Base-by-base conservation (phyloP, 2,329 filamentous ascomycete genomes). In the Botrytis aclada region DNA sequence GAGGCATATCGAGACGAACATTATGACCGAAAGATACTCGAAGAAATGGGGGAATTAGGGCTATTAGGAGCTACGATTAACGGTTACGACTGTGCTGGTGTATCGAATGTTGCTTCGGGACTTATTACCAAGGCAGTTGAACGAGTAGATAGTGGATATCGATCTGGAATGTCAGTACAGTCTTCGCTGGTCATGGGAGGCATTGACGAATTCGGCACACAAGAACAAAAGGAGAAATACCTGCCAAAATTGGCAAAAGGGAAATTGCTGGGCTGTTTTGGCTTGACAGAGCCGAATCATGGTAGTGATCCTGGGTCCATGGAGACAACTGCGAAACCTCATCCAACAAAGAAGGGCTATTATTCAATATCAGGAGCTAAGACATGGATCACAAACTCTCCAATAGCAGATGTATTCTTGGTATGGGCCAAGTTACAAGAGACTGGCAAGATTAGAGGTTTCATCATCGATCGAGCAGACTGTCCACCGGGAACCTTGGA, bases 351-450 rank as follows among this genome's bases (percentile, higher is more conserved):
- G 85, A 91, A 93, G 80, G 94, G 94, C 1, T 93, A 94, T 82
- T 92, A 91, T 78, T 88, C 90, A 61, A 84, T 97, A 51, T 93
- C 90, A 63, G 94, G 94, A 2, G 85, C 92, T 67, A 97, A 97
- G 86, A 97, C 95, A 0, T 97, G 94, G 94, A 97, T 97, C 81
- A 97, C 94, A 22, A 97, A 97, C 83, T 95, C 93, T 12, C 94
- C 94, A 5, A 97, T 97, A 78, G 89, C 94, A 2, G 93, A 97
- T 78, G 87, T 97, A 3, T 83, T 97, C 70, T 84, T 97, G 76
- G 90, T 97, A 1, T 99, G 96, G 96, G 96, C 95, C 1, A 98
- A 97, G 85, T 84, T 97, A 65, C 89, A 96, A 76, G 92, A 92
- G 78, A 97, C 94, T 34, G 95, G 94, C 75, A 97, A 97, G 86